Evolutionary conservation across 2,329 filamentous ascomycete species (phyloP), one percentile per base, ranked within the genome.

Genomic region (Beauveria scarabaeidicola): DNA sequence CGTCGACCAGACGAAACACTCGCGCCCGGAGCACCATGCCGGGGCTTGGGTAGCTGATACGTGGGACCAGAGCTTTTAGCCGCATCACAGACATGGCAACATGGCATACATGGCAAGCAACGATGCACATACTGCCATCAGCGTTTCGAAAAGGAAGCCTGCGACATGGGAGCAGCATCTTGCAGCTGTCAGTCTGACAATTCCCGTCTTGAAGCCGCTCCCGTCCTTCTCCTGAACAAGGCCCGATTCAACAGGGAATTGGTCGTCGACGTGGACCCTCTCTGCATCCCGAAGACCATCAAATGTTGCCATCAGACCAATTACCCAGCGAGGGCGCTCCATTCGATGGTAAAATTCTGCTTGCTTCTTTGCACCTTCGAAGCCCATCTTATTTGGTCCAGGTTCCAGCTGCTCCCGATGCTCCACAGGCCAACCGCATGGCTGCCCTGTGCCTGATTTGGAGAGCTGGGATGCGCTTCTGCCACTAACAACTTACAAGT

Each of bases 201-300:
- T 57, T 50, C 36, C 54, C 54, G 54, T 50, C 46, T 57, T 41
- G 44, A 57, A 40, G 44, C 54, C 54, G 44, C 36, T 50, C 29
- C 54, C 32, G 29, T 27, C 43, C n/a, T 32, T 23, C 25, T 23
- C 25, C n/a, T 44, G 8, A 27, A 46, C 25, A 10, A 13, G 8
- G 19, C 15, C 23, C 38, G 23, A 32, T 36, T 40, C 29, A 11
- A 56, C 53, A 32, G 32, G 32, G 11, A 36, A 15, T 36, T 36
- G 11, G 32, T 36, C 32, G 11, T 36, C 32, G 32, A 36, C 32
- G 8, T 17, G 9, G 23, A 15, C 43, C 25, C 17, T 44, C 8
- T 46, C n/a, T 43, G n/a, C 3, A 23, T 15, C 29, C 46, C 21
- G 6, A 8, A 48, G 19, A 11, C 29, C 19, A 57, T 50, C 46